Evolutionary conservation across 768 basidiomycete genomes (phyloP).

Genomic region (Calocera viscosa): DNA sequence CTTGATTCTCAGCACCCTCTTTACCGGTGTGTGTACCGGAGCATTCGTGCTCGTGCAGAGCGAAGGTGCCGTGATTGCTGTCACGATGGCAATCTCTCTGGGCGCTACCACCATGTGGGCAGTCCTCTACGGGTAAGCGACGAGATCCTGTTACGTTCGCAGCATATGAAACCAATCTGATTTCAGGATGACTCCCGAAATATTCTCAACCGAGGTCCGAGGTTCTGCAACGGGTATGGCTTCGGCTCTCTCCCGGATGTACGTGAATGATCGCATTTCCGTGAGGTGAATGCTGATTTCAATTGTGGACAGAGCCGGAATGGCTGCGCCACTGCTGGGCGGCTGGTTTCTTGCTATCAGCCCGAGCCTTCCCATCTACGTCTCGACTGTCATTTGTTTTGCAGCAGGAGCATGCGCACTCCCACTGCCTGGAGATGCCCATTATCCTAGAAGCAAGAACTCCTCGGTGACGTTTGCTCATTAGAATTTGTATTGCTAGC

Average conservation of each 20-base stretch:
- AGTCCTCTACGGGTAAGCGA: conserved; percentile 56
- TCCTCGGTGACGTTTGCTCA: not conserved
- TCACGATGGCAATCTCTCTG: conserved; percentile 64
- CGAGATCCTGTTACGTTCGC: too few relatives aligned
- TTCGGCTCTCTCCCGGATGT: conserved; percentile 75
- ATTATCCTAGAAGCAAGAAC: not conserved
- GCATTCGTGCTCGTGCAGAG: conserved; percentile 50
- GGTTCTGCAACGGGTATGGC: conserved; percentile 84
- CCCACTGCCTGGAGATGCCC: conserved; percentile 9
- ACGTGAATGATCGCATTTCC: conserved; percentile 23
- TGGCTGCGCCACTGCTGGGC: conserved; percentile 74
- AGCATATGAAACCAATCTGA: not conserved
- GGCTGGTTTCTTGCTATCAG: conserved; percentile 57
- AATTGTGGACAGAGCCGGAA: conserved; percentile 51
- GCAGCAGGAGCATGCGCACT: conserved; percentile 52
- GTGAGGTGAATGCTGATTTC: conserved; percentile 9
- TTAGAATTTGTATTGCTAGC: not conserved
- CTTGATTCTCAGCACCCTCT: conserved; percentile 61
- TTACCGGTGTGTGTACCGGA: conserved; percentile 62
- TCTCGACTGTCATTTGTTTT: conserved; percentile 53
- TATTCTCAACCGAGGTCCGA: conserved; percentile 63
- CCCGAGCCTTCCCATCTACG: conserved; percentile 61
- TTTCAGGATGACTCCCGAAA: conserved; percentile 66
- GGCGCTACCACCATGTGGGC: conserved; percentile 82
- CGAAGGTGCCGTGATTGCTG: conserved; percentile 48